Evolutionary conservation across 2,329 filamentous ascomycete genomes (phyloP).

Genomic region (Coniochaeta sp.): DNA sequence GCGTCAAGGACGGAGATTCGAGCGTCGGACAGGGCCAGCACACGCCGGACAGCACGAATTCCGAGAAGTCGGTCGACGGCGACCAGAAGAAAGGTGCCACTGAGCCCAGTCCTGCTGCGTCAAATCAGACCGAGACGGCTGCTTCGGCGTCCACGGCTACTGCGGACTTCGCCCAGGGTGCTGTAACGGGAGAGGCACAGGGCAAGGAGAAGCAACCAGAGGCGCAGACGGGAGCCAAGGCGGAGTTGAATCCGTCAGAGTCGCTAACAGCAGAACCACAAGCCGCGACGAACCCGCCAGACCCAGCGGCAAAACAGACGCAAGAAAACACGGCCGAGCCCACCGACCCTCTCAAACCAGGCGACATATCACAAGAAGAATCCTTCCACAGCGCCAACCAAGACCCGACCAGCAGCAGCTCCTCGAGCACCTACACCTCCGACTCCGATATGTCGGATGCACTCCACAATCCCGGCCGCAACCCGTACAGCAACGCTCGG

Average conservation of each 20-base stretch:
- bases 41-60: slow-evolving; percentile 5
- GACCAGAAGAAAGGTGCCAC: not conserved
- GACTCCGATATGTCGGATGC: not conserved
- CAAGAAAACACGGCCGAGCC: not conserved
- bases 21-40: not conserved
- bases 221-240: no score
- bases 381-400: not conserved
- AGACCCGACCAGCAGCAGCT: not conserved
- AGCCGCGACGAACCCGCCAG: not conserved
- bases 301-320: not conserved
- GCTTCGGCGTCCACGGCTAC: not conserved
- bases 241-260: not conserved
- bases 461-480: not conserved
- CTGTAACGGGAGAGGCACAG: not conserved
- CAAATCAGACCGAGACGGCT: not conserved
- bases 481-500: not conserved
- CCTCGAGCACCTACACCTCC: not conserved
- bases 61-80: not conserved
- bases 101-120: not conserved
- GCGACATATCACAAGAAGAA: not conserved
- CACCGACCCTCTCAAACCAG: not conserved
- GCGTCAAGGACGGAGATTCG: not conserved
- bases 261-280: not conserved
- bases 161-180: not conserved
- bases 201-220: not conserved